Evolutionary conservation across 164 flowering plant species (phyloP).

Genomic region (Magnolia changhungtana): DNA sequence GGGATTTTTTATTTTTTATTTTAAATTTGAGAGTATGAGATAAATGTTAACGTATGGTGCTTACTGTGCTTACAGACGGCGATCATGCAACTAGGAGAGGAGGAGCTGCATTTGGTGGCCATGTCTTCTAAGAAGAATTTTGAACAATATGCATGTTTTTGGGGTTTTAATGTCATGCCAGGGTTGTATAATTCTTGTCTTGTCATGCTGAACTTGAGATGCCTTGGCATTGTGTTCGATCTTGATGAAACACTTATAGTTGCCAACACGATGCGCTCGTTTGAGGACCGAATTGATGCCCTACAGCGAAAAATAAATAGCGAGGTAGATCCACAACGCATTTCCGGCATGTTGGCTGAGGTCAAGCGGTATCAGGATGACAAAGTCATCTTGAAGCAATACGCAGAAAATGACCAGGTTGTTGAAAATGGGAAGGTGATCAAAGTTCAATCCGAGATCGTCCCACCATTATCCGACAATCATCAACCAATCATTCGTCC

Average conservation of each 20-base stretch:
- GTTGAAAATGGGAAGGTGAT: conserved; percentile 79
- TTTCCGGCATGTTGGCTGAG: conserved; percentile 81
- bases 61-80: conserved; percentile 67
- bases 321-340: conserved; percentile 78
- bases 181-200: conserved; percentile 86
- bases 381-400: conserved; percentile 75
- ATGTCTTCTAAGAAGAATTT: conserved; percentile 64
- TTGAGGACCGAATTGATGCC: conserved; percentile 95
- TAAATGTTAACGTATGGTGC: neutral
- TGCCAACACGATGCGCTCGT: conserved; percentile 98
- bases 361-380: conserved; percentile 93
- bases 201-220: conserved; percentile 90
- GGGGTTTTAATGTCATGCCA: conserved; percentile 76
- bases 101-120: conserved; percentile 96
- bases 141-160: conserved; percentile 62
- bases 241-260: conserved; percentile 97
- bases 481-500: conserved; percentile 84
- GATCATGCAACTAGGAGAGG: conserved; percentile 60
- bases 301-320: conserved; percentile 71
- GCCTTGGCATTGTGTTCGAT: conserved; percentile 98
- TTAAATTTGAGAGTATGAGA: neutral
- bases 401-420: conserved; percentile 88
- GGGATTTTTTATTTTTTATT: neutral
- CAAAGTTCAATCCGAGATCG: conserved; percentile 72
- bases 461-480: conserved; percentile 85